A percentile compares a stretch with the other conserved stretches of the same genome.
These are phyloP conservation scores for Heliamphora pulchella DNA, from an alignment of 179 eudicot species.

Conservation along the genomic window DNA sequence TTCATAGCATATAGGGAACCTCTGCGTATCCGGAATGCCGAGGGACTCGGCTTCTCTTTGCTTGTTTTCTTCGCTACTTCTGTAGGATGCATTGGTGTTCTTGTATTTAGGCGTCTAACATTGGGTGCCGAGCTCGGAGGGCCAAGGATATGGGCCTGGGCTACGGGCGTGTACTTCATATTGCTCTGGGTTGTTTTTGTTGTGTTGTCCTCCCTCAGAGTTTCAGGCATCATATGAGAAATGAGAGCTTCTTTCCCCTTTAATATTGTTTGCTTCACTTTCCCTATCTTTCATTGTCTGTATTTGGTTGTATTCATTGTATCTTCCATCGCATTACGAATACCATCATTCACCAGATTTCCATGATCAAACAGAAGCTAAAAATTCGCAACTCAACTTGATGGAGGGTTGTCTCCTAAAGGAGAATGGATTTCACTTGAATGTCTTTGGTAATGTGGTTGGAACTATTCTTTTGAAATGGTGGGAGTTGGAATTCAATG, in stretches of 20 bases:
- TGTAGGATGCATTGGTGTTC: conserved; percentile 32
- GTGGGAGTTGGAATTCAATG: no score
- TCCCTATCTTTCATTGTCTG: not conserved
- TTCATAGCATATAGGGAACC: conserved; percentile 39
- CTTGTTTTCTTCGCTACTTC: conserved; percentile 48
- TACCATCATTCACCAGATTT: no score
- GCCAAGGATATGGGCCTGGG: conserved; percentile 81
- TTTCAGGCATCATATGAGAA: conserved; percentile 30
- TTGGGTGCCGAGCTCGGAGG: conserved; percentile 93
- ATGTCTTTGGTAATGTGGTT: no score
- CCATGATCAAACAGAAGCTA: no score
- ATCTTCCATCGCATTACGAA: no score
- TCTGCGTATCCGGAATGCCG: conserved; percentile 31
- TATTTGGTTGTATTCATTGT: not conserved
- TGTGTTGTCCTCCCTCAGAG: conserved; percentile 30
- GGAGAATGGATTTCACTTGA: no score
- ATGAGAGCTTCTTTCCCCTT: not conserved
- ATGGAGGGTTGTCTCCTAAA: no score
- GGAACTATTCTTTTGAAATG: no score
- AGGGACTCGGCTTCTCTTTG: conserved; percentile 45
- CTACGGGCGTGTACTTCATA: conserved; percentile 55
- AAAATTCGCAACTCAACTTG: no score
- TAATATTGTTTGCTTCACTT: not conserved
- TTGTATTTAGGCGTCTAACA: conserved; percentile 47
- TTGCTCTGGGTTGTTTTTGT: conserved; percentile 74